Conservation (phyloP, 2,329 filamentous ascomycete genomes). For the Neonectria neomacrospora region DNA sequence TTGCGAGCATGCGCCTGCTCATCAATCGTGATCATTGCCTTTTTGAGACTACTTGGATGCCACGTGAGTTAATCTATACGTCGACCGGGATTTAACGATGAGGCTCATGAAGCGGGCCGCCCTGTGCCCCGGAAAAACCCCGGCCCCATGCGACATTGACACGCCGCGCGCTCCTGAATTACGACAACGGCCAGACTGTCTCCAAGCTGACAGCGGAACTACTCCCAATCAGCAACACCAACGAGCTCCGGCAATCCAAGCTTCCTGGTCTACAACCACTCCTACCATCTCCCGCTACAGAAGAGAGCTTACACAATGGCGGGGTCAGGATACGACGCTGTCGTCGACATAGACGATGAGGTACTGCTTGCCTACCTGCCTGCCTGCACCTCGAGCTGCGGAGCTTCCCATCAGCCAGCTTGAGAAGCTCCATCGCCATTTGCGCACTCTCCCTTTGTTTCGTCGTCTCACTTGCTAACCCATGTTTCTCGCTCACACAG, state of each 20-base stretch:
- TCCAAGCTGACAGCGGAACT: slow-evolving; percentile 32
- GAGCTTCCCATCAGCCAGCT: slow-evolving; percentile 22
- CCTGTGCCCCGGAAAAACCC: slow-evolving; percentile 38
- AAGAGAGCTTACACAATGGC: slow-evolving; percentile 66
- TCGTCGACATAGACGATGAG: slow-evolving; percentile 97
- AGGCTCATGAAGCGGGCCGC: slow-evolving; percentile 6
- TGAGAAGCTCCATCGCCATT: slow-evolving; percentile 15
- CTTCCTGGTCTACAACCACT: not conserved
- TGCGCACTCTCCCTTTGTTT: not conserved
- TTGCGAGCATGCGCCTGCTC: not conserved
- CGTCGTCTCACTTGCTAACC: slow-evolving; percentile 21
- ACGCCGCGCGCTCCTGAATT: slow-evolving; percentile 45
- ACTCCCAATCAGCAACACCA: slow-evolving; percentile 30
- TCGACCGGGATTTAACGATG: not conserved
- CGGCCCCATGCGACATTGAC: slow-evolving; percentile 32
- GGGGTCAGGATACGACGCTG: slow-evolving; percentile 93
- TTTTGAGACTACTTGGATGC: not conserved
- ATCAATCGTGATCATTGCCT: not conserved
- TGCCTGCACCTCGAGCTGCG: slow-evolving; percentile 28
- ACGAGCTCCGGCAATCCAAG: slow-evolving; percentile 3
- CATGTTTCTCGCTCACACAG: slow-evolving; percentile 58
- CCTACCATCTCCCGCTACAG: not conserved
- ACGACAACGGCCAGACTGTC: slow-evolving; percentile 49
- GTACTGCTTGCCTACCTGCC: slow-evolving; percentile 56
- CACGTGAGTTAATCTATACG: too few relatives aligned